Evolutionary conservation across 257 asterid species (phyloP).

Genomic region (Scutellaria minor): DNA sequence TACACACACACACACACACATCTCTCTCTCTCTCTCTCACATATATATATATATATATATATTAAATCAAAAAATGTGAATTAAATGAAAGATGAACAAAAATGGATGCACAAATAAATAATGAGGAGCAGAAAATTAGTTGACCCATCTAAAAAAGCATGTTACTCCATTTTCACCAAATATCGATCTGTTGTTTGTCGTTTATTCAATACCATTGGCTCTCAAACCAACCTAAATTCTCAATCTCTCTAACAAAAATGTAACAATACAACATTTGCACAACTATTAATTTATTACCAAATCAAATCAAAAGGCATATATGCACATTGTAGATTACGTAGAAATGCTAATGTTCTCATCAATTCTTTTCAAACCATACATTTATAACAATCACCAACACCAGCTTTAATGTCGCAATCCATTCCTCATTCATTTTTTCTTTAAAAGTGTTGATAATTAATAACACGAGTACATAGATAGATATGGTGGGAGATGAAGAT

Average conservation of each 20-base stretch:
- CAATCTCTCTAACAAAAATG: neutral
- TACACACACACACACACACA: too few relatives aligned
- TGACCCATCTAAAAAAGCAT: constrained; percentile 27
- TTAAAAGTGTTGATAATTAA: too few relatives aligned
- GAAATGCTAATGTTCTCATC: neutral
- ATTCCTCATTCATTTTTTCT: too few relatives aligned
- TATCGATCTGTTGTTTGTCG: constrained; percentile 2
- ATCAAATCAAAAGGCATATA: neutral
- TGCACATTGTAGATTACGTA: neutral
- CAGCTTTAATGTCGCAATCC: neutral
- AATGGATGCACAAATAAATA: constrained; percentile 6
- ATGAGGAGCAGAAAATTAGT: neutral
- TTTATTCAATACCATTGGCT: constrained; percentile 2
- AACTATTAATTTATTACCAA: neutral
- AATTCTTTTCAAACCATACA: neutral
- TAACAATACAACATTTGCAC: neutral
- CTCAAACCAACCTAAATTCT: constrained; percentile 32
- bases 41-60: too few relatives aligned
- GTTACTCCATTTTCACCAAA: neutral
- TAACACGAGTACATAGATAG: too few relatives aligned
- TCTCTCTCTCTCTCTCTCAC: too few relatives aligned
- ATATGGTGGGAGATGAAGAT: too few relatives aligned
- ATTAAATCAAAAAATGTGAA: too few relatives aligned
- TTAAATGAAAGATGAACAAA: neutral
- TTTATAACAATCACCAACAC: constrained; percentile 14